A percentile compares a stretch with the other conserved stretches of the same genome.
phyloP scores from a whole-genome alignment of 2,329 filamentous ascomycete species.

The Beauveria varroae region DNA sequence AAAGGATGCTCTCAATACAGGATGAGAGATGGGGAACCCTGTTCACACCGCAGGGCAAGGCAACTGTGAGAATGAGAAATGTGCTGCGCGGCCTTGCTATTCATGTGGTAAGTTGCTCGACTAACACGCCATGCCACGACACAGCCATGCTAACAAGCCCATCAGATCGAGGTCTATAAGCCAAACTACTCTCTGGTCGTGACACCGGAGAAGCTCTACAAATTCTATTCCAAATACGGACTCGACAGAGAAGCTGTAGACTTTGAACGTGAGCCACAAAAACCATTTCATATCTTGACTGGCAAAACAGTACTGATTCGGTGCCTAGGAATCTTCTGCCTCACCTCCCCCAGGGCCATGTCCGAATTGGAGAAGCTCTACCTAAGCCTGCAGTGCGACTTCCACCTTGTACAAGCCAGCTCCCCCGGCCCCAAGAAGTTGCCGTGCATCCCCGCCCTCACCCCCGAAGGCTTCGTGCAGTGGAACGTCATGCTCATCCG shows the following conservation, averaged over 20 bases:
- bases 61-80: slow-evolving; percentile 61
- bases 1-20: slow-evolving; percentile 32
- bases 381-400: slow-evolving; percentile 45
- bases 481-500: slow-evolving; percentile 70
- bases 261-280: slow-evolving; percentile 49
- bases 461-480: slow-evolving; percentile 57
- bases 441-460: slow-evolving; percentile 57
- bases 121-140: neutral
- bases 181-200: slow-evolving; percentile 49
- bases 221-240: slow-evolving; percentile 62
- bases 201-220: slow-evolving; percentile 65
- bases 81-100: slow-evolving; percentile 67
- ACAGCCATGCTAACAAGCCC: neutral
- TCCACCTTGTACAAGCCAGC: slow-evolving; percentile 56
- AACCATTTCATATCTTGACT: no score
- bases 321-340: neutral
- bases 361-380: slow-evolving; percentile 36
- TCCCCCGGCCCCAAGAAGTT: slow-evolving; percentile 32
- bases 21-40: slow-evolving; percentile 72
- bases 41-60: slow-evolving; percentile 60
- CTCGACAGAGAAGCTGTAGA: slow-evolving; percentile 59
- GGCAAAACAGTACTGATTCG: neutral
- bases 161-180: slow-evolving; percentile 25
- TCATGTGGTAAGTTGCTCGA: slow-evolving; percentile 53
- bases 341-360: neutral